These are phyloP conservation scores for Uromyces viciae-fabae DNA, from an alignment of 1,284 basidiomycete species.

Conservation along the genomic window DNA sequence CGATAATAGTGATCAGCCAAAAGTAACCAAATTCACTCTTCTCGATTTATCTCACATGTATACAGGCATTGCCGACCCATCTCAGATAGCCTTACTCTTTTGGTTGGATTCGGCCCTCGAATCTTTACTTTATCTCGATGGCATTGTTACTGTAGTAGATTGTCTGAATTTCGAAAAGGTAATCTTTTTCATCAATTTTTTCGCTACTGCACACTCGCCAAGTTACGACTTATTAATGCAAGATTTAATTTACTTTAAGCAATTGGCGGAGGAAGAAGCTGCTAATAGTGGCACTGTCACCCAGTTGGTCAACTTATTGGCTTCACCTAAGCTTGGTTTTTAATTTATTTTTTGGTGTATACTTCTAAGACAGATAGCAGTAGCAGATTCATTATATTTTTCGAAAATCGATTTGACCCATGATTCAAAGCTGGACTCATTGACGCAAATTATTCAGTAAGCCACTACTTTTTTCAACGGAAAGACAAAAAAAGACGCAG, in stretches of 20 bases:
- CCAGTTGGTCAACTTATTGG: neutral
- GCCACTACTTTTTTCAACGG: neutral
- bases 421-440: neutral
- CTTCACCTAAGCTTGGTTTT: neutral
- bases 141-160: conserved; percentile 41
- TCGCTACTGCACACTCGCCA: neutral
- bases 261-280: conserved; percentile 36
- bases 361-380: conserved; percentile 35
- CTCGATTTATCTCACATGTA: neutral
- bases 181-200: neutral
- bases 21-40: neutral
- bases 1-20: too few species aligned
- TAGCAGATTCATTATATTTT: conserved; percentile 35
- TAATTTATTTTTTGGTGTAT: neutral
- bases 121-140: conserved; percentile 39
- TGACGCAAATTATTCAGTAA: conserved; percentile 18
- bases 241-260: conserved; percentile 7
- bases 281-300: conserved; percentile 34
- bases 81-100: conserved; percentile 44
- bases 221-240: too few species aligned
- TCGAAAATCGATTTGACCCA: conserved; percentile 34
- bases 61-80: conserved; percentile 42
- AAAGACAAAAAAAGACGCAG: neutral
- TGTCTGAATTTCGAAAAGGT: conserved; percentile 40
- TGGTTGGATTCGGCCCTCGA: conserved; percentile 44